Evolutionary conservation across 1,284 basidiomycete species (phyloP).

Genomic region (Tilletiaria anomala): DNA sequence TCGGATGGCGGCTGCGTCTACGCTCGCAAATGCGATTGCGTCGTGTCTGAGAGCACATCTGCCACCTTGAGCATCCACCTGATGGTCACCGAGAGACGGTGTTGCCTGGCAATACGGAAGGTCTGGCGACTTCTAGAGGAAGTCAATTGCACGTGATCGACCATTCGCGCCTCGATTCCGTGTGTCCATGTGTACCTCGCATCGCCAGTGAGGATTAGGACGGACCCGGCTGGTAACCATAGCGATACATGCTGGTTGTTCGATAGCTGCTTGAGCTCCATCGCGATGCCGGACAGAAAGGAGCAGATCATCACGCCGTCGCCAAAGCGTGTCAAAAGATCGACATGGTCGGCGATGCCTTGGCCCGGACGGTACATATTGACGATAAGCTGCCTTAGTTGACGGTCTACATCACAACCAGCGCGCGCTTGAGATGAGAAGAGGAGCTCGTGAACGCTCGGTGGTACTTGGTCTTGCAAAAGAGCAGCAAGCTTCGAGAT

Average conservation of each 20-base stretch:
- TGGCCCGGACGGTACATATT: constrained; percentile 43
- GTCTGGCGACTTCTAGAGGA: not conserved
- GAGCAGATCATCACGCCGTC: constrained; percentile 27
- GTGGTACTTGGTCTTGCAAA: not conserved
- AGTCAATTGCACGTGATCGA: constrained; percentile 7
- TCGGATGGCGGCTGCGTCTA: too few species aligned
- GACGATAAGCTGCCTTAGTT: constrained; percentile 35
- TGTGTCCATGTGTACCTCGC: constrained; percentile 44
- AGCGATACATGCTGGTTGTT: constrained; percentile 8
- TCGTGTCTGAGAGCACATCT: too few species aligned
- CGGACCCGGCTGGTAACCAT: constrained; percentile 40
- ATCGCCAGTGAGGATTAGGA: constrained; percentile 40
- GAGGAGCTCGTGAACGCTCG: constrained; percentile 1
- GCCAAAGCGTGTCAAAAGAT: constrained; percentile 42
- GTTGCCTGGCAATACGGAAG: not conserved
- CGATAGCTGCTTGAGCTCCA: constrained; percentile 12
- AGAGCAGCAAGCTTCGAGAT: not conserved
- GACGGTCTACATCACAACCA: not conserved
- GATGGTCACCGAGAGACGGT: constrained; percentile 20
- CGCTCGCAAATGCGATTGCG: too few species aligned
- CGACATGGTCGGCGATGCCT: constrained; percentile 43
- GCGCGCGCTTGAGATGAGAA: not conserved
- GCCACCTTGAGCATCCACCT: constrained; percentile 19
- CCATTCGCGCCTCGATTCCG: constrained; percentile 35
- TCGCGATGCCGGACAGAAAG: constrained; percentile 15